These are phyloP conservation scores for Cyberlindnera nakhonratchasimensis DNA, from an alignment of 805 yeast species.

Conservation along the genomic window DNA sequence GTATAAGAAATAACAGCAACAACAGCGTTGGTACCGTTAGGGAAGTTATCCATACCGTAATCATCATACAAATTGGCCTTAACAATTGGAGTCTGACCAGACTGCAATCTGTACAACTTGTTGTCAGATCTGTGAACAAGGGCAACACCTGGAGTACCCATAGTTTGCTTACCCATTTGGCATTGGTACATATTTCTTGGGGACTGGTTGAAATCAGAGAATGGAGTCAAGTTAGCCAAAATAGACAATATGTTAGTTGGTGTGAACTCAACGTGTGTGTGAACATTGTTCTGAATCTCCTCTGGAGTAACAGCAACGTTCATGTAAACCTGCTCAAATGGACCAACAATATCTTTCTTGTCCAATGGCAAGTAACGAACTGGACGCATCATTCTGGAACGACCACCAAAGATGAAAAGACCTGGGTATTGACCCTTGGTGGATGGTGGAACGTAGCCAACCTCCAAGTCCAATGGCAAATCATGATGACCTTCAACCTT, in stretches of 20 bases:
- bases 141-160: slow-evolving; percentile 99
- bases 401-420: slow-evolving; percentile 84
- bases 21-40: slow-evolving; percentile 97
- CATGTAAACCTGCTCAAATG: slow-evolving; percentile 97
- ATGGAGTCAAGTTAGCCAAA: slow-evolving; percentile 95
- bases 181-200: slow-evolving; percentile 99
- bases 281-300: slow-evolving; percentile 78
- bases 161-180: slow-evolving; percentile 99
- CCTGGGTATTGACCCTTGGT: slow-evolving; percentile 97
- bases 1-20: slow-evolving; percentile 98
- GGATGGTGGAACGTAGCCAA: slow-evolving; percentile 97
- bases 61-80: slow-evolving; percentile 91
- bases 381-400: slow-evolving; percentile 94
- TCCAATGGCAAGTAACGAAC: slow-evolving; percentile 85
- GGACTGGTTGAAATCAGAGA: slow-evolving; percentile 97
- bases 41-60: slow-evolving; percentile 97
- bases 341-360: slow-evolving; percentile 86
- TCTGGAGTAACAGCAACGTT: slow-evolving; percentile 91
- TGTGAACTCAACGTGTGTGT: slow-evolving; percentile 89
- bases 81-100: slow-evolving; percentile 97
- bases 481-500: slow-evolving; percentile 77
- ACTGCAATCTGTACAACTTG: slow-evolving; percentile 86
- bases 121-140: slow-evolving; percentile 89
- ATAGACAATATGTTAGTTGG: slow-evolving; percentile 95
- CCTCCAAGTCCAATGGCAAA: slow-evolving; percentile 84